phyloP scores from a whole-genome alignment of 306 rosid genomes.

The Abrus pulchellus region DNA sequence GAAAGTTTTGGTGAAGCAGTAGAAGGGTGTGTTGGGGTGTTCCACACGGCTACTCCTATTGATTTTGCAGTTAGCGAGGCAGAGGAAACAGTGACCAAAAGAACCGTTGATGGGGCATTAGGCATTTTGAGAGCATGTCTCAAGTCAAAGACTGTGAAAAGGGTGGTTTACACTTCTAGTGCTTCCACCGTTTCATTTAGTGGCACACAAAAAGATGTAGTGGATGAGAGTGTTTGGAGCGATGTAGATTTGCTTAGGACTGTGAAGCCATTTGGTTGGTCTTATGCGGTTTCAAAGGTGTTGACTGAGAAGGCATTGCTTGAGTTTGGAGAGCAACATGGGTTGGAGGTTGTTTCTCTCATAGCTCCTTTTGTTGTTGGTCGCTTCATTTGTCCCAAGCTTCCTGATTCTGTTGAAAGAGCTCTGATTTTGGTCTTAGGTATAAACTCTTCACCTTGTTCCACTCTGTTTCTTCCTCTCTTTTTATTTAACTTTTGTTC shows the following conservation, averaged over 20 bases:
- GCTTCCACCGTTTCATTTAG: conserved; percentile 45
- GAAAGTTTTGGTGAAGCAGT: conserved; percentile 62
- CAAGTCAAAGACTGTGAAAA: conserved; percentile 58
- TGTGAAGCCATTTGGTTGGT: conserved; percentile 37
- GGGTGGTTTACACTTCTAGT: conserved; percentile 73
- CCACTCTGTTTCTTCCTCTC: background rate
- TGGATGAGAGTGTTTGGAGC: conserved; percentile 73
- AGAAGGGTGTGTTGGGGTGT: conserved; percentile 65
- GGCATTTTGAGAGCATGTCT: conserved; percentile 62
- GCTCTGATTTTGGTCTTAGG: conserved; percentile 55
- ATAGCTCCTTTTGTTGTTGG: conserved; percentile 67
- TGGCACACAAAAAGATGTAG: conserved; percentile 5
- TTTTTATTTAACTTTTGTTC: background rate
- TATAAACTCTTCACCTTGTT: conserved; percentile 21
- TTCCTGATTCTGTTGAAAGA: conserved; percentile 60
- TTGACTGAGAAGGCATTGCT: conserved; percentile 59
- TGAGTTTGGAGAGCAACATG: conserved; percentile 57
- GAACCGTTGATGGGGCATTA: conserved; percentile 59
- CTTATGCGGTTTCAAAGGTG: conserved; percentile 64
- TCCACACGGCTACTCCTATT: conserved; percentile 65
- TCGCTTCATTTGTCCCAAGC: conserved; percentile 60
- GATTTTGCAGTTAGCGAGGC: conserved; percentile 52
- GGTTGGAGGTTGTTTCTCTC: conserved; percentile 63
- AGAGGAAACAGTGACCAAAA: conserved; percentile 56
- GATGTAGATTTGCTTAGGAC: conserved; percentile 51